Evolutionary conservation across 2,329 filamentous ascomycete species (phyloP).

Genomic region (Alternaria alternata): DNA sequence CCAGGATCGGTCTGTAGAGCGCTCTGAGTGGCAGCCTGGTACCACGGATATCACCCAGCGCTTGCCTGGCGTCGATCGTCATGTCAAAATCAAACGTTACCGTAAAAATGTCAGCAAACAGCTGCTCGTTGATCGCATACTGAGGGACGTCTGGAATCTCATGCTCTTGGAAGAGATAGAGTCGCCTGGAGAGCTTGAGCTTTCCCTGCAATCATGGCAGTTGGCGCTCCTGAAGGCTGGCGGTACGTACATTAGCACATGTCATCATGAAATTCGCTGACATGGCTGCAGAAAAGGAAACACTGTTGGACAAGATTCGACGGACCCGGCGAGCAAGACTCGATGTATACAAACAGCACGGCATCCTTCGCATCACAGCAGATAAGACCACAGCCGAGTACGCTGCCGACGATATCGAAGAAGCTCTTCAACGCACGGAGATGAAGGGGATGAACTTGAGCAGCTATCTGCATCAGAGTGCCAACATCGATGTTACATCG

Average conservation of each 20-base stretch:
- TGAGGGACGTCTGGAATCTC: slow-evolving; percentile 45
- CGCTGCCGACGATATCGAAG: slow-evolving; percentile 45
- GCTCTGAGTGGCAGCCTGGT: slow-evolving; percentile 46
- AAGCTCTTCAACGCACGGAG: slow-evolving; percentile 29
- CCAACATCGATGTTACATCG: slow-evolving; percentile 4
- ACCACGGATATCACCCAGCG: slow-evolving; percentile 35
- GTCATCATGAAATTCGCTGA: slow-evolving; percentile 9
- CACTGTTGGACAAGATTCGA: slow-evolving; percentile 39
- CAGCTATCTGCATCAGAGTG: slow-evolving; percentile 31
- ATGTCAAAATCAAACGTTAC: slow-evolving; percentile 12
- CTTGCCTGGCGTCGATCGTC: slow-evolving; percentile 32
- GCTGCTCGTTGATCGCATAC: slow-evolving; percentile 44
- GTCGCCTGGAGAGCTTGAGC: slow-evolving; percentile 45
- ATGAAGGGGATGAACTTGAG: slow-evolving; percentile 28
- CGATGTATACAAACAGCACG: slow-evolving; percentile 35
- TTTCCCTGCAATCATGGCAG: slow-evolving; percentile 47
- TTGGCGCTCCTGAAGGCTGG: slow-evolving; percentile 40
- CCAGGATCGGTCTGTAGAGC: slow-evolving; percentile 25
- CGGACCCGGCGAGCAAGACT: slow-evolving; percentile 40
- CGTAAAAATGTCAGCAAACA: slow-evolving; percentile 35
- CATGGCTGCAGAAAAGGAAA: slow-evolving; percentile 24
- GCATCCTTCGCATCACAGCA: slow-evolving; percentile 48
- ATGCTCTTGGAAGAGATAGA: slow-evolving; percentile 48
- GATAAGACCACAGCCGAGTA: slow-evolving; percentile 49
- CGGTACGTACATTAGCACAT: slow-evolving; percentile 17